These are phyloP conservation scores for Fraxinus anomala DNA, from an alignment of 257 asterid species.

Conservation along the genomic window DNA sequence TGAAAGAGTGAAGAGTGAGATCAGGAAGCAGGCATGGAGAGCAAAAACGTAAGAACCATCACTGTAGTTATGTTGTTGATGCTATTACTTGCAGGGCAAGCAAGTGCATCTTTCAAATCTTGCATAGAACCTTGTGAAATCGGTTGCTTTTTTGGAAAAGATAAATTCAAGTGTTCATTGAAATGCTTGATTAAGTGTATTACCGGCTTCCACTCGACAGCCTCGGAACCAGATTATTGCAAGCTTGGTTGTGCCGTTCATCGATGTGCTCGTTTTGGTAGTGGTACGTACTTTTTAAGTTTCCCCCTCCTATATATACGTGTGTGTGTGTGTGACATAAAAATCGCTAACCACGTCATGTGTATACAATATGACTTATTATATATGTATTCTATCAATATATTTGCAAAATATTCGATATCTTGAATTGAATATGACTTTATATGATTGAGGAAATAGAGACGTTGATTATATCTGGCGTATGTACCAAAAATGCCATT, in stretches of 20 bases:
- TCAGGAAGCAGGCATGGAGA: neutral
- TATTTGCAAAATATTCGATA: too few species aligned
- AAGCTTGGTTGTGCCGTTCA: slow-evolving; percentile 16
- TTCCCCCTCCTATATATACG: too few species aligned
- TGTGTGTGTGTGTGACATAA: too few species aligned
- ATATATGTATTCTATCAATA: too few species aligned
- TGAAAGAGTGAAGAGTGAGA: neutral
- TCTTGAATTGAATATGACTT: neutral
- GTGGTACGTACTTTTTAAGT: neutral
- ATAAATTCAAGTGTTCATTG: neutral
- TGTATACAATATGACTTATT: too few species aligned
- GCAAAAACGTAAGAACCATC: neutral
- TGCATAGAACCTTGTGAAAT: neutral
- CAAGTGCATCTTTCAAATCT: slow-evolving; percentile 7
- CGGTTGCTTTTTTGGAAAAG: neutral
- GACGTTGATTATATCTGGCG: too few species aligned
- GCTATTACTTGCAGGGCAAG: neutral
- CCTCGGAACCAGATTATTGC: slow-evolving; percentile 9
- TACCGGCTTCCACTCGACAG: neutral
- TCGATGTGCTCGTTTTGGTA: slow-evolving; percentile 8
- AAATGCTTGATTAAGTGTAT: neutral
- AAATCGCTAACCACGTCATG: too few species aligned
- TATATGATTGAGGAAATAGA: neutral
- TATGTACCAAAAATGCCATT: too few species aligned
- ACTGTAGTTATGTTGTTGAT: neutral